phyloP scores from a whole-genome alignment of 2,329 filamentous ascomycete species.

The Neonectria neomacrospora region DNA sequence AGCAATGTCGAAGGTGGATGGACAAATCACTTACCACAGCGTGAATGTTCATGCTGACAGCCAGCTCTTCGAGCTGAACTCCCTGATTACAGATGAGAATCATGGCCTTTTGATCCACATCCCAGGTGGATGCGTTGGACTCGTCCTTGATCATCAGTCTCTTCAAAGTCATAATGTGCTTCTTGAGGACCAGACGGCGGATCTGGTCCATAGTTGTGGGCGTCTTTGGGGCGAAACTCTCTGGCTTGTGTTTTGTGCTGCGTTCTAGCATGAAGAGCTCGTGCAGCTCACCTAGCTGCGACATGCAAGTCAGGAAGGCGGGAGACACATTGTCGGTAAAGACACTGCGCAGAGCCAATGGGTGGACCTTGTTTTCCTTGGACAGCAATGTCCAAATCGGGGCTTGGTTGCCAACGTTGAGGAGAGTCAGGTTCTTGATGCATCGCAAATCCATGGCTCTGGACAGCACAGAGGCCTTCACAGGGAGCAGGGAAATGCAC shows the following conservation, averaged over 20 bases:
- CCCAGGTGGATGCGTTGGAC: constrained; percentile 61
- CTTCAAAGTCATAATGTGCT: constrained; percentile 65
- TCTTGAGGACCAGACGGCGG: constrained; percentile 65
- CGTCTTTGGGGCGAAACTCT: constrained; percentile 63
- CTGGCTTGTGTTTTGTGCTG: constrained; percentile 60
- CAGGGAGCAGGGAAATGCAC: constrained; percentile 67
- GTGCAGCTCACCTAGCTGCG: constrained; percentile 63
- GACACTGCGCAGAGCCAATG: constrained; percentile 66
- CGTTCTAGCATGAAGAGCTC: constrained; percentile 71
- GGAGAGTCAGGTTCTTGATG: constrained; percentile 67
- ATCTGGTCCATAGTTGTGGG: constrained; percentile 67
- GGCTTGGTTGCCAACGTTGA: constrained; percentile 71
- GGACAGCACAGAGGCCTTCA: constrained; percentile 67
- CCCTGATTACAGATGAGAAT: constrained; percentile 64
- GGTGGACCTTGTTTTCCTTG: constrained; percentile 62
- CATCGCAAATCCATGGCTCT: constrained; percentile 66
- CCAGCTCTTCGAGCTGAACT: constrained; percentile 64
- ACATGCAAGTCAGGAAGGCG: constrained; percentile 64
- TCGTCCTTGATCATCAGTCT: constrained; percentile 71
- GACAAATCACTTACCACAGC: constrained; percentile 59
- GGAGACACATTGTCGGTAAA: constrained; percentile 71
- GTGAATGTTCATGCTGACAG: constrained; percentile 63
- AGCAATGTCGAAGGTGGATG: constrained; percentile 7
- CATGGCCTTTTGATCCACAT: constrained; percentile 65
- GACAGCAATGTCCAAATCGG: constrained; percentile 68